Percentiles rank a stretch among this genome's conserved stretches.
Evolutionary conservation across 768 basidiomycete genomes (phyloP).

Genomic region (Naganishia vishniacii): DNA sequence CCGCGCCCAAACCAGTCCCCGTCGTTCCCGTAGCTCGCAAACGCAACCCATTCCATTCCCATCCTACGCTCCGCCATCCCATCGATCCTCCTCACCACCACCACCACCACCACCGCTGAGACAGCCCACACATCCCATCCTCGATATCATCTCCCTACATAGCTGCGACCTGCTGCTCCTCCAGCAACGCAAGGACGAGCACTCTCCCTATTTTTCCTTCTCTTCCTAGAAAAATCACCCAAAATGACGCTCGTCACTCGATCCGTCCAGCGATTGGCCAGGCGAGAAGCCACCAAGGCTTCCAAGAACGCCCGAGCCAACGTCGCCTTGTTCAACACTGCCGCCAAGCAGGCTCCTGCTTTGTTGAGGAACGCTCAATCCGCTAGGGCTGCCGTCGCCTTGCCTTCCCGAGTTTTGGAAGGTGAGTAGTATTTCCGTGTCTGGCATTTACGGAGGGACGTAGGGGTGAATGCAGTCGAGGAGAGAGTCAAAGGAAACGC

Average conservation of each 20-base stretch:
- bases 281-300: constrained; percentile 37
- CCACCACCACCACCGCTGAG: neutral
- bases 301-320: constrained; percentile 41
- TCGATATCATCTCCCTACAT: neutral
- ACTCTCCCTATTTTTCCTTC: constrained; percentile 8
- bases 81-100: neutral
- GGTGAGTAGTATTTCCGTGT: constrained; percentile 21
- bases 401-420: constrained; percentile 31
- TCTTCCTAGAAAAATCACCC: constrained; percentile 11
- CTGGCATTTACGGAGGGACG: neutral
- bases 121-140: neutral
- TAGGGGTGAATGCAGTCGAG: neutral
- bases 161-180: neutral
- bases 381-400: constrained; percentile 30
- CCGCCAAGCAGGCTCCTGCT: constrained; percentile 37
- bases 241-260: constrained; percentile 48
- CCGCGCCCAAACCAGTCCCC: neutral
- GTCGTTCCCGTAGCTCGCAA: neutral
- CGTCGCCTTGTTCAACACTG: constrained; percentile 45
- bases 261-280: constrained; percentile 46
- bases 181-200: neutral
- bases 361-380: constrained; percentile 28
- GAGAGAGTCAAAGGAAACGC: neutral
- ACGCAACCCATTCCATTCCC: neutral
- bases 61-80: neutral